Conservation (phyloP, 2,329 filamentous ascomycete genomes). For the Penicillium sp. region DNA sequence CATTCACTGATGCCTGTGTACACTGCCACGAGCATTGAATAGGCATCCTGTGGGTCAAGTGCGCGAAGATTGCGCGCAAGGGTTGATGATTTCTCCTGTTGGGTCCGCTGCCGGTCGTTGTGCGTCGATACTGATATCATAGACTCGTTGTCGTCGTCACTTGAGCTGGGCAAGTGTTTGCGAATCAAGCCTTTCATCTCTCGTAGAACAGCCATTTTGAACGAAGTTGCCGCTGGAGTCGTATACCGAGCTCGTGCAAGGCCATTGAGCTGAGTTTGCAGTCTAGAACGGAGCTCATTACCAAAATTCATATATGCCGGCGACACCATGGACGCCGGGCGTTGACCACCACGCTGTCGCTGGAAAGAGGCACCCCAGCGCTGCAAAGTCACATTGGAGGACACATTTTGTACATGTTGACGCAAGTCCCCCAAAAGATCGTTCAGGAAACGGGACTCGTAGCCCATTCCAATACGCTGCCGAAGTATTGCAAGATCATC, state of each 20-base stretch:
- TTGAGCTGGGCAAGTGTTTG: slow-evolving; percentile 81
- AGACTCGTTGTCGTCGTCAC: slow-evolving; percentile 88
- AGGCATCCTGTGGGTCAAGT: slow-evolving; percentile 76
- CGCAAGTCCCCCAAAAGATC: slow-evolving; percentile 75
- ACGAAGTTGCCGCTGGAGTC: slow-evolving; percentile 73
- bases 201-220: slow-evolving; percentile 74
- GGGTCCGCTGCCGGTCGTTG: slow-evolving; percentile 63
- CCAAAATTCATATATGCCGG: slow-evolving; percentile 75
- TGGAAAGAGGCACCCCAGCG: slow-evolving; percentile 78
- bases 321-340: slow-evolving; percentile 62
- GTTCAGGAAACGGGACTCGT: slow-evolving; percentile 73
- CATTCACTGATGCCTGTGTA: slow-evolving; percentile 88
- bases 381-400: slow-evolving; percentile 67
- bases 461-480: slow-evolving; percentile 77
- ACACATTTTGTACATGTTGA: slow-evolving; percentile 70
- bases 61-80: slow-evolving; percentile 82
- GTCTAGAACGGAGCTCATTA: slow-evolving; percentile 63
- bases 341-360: slow-evolving; percentile 63
- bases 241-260: slow-evolving; percentile 78
- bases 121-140: slow-evolving; percentile 80
- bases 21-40: slow-evolving; percentile 73
- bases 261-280: slow-evolving; percentile 69
- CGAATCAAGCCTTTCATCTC: slow-evolving; percentile 85
- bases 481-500: slow-evolving; percentile 72
- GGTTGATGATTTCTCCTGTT: slow-evolving; percentile 85